Conservation (phyloP, 352 stramenopile species). For the Blastocystis hominis region DNA sequence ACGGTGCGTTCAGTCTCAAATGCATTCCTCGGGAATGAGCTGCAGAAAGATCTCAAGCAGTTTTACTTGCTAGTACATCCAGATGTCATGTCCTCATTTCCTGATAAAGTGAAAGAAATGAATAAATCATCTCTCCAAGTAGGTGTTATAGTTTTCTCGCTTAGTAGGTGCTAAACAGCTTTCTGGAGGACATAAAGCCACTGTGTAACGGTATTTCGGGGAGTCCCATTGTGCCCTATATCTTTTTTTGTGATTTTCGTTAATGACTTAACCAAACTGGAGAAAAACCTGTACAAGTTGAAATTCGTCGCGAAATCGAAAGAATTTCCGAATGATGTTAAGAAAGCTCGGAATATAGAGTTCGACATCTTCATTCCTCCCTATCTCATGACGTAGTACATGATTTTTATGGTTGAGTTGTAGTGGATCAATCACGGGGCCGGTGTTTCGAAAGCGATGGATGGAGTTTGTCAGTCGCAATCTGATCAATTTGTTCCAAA, state of each 20-base stretch:
- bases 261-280: constrained; percentile 21
- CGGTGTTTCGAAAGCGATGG: constrained; percentile 21
- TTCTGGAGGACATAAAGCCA: constrained; percentile 45
- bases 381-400: not conserved
- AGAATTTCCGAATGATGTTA: constrained; percentile 18
- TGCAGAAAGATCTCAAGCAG: constrained; percentile 19
- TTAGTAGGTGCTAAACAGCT: constrained; percentile 35
- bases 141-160: not conserved
- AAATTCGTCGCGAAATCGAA: constrained; percentile 54
- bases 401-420: not conserved
- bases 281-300: constrained; percentile 43
- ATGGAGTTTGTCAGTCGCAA: constrained; percentile 1
- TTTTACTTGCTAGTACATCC: constrained; percentile 45
- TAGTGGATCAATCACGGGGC: constrained; percentile 14
- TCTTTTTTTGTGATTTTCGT: not conserved
- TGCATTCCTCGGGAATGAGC: constrained; percentile 31
- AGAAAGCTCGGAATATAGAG: constrained; percentile 7
- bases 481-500: constrained; percentile 15
- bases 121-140: constrained; percentile 49
- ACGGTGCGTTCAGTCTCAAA: not conserved
- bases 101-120: not conserved
- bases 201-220: constrained; percentile 19
- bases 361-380: constrained; percentile 48
- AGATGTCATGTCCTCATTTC: constrained; percentile 34
- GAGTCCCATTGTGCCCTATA: constrained; percentile 17